Base-by-base conservation (phyloP, 208 protist genomes). In the Trypanosomatidae sp. region DNA sequence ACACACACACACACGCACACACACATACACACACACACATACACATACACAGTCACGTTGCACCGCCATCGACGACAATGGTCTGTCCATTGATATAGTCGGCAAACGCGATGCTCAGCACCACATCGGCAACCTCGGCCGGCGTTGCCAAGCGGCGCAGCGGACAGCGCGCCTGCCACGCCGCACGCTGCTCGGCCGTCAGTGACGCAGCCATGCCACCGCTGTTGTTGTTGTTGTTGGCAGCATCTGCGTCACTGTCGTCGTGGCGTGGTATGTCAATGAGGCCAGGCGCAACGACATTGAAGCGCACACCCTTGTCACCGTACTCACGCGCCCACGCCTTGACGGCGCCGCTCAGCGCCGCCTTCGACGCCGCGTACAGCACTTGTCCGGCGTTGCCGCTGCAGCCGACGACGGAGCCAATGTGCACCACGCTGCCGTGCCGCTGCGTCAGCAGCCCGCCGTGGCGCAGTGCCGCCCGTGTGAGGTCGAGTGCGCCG, bases 281-380 rank as follows among this genome's bases (percentile, higher is more conserved):
- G 18, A 93, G 61, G 4, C 88, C 88, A 2, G 91, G 91, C 0
- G 79, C 72, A 23, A 97, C 72, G 0, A 92, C 80, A 56, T 97
- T 97, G 44, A 94, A 92, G 46, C 86, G 84, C 4, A 97, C 46
- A 22, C 81, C 73, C 40, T 82, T 78, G 4, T 38, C 16, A 32
- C 79, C 70, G 48, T 94, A 91, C 63, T 97, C 88, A 27, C 60
- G 63, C 8, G 75, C 70, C 55, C 75, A 78, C 13, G 83, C 88
- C 50, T 92, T 83, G 24, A 65, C 69, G 6, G 87, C 80, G 2
- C 82, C 86, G 6, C 59, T 54, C 15, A 97, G 62, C 18, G 82
- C 92, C 0, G 88, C 83, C 51, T 97, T 97, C 8, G 88, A 80
- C 23, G 92, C 84, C 13, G 68, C 46, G 65, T 97, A 97, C 19